Base-by-base conservation (phyloP, 305 asterid genomes). In the Fraxinus latifolia region DNA sequence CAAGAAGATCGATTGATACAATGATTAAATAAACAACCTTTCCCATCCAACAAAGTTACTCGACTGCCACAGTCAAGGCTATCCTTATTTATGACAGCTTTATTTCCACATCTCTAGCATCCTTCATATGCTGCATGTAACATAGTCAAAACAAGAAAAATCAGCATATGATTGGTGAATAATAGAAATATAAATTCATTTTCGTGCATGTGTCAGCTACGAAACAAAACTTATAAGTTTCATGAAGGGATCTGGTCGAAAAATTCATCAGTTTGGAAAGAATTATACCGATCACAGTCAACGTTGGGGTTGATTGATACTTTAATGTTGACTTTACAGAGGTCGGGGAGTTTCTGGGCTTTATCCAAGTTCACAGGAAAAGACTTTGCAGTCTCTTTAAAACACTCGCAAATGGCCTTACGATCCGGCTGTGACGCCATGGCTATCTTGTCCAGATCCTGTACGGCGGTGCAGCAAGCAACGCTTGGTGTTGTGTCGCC, bases 281-380 rank as follows among this genome's bases (percentile, higher is more conserved):
- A 21, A 62, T 21, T 7, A 3, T 76, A 83, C 86, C 81, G 70
- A 82, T 36, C 21, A 44, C 87, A 84, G 76, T 84, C 34, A 65
- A 80, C 65, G 0, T 71, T 32, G 62, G 84, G 82, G 27, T 60
- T 70, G n/a, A 84, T 71, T 36, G 44, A 0, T 17, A 84, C 33
- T 74, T 7, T 7, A 19, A 73, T 19, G 7, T 67, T 25, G 37
- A 85, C 78, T 3, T 82, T 82, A 67, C 88, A 85, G 11, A 82
- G 84, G 1, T 19, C 33, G 3, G 84, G 88, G n/a, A 85, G 82
- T 23, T 33, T 55, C 71, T 60, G 78, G 27, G 82, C 82, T 32
- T 82, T 85, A 15, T 44, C 84, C 39, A 82, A 1, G 82, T 85
- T 80, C 21, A 85, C 11, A 2, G 88, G 86, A 80, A 85, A 58